phyloP scores from a whole-genome alignment of 2,329 filamentous ascomycete species.

The Penicillium sp. region DNA sequence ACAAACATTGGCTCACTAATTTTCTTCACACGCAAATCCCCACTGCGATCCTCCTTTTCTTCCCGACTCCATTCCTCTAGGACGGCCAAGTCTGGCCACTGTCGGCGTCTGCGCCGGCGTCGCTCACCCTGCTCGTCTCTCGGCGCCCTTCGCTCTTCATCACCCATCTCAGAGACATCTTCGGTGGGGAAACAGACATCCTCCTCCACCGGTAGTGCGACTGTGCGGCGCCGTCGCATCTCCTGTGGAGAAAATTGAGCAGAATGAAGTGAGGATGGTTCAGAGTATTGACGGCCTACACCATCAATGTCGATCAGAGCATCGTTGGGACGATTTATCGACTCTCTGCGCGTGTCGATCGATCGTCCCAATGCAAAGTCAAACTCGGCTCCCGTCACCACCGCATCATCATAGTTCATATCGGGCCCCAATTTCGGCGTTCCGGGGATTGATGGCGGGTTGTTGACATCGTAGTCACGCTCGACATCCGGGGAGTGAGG shows the following conservation, averaged over 20 bases:
- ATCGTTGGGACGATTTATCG: slow-evolving; percentile 39
- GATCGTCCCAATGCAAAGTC: slow-evolving; percentile 45
- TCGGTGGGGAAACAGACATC: slow-evolving; percentile 92
- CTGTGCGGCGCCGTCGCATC: slow-evolving; percentile 58
- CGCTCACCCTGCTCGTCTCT: slow-evolving; percentile 47
- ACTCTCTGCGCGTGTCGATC: slow-evolving; percentile 40
- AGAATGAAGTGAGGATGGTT: slow-evolving; percentile 46
- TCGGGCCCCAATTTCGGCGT: slow-evolving; percentile 60
- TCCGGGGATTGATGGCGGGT: slow-evolving; percentile 64
- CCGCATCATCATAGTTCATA: slow-evolving; percentile 59
- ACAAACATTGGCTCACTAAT: slow-evolving; percentile 93
- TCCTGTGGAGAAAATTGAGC: slow-evolving; percentile 43
- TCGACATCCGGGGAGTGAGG: slow-evolving; percentile 29
- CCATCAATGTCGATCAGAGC: slow-evolving; percentile 52
- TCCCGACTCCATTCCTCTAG: slow-evolving; percentile 88
- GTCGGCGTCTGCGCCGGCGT: slow-evolving; percentile 65
- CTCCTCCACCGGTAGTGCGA: slow-evolving; percentile 70
- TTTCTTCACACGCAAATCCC: slow-evolving; percentile 82
- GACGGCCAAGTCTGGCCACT: slow-evolving; percentile 84
- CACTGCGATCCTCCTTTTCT: slow-evolving; percentile 85
- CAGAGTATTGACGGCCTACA: slow-evolving; percentile 27
- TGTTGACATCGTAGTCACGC: slow-evolving; percentile 64
- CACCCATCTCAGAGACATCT: slow-evolving; percentile 78
- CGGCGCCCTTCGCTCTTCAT: slow-evolving; percentile 63
- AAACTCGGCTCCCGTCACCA: slow-evolving; percentile 49